phyloP scores from a whole-genome alignment of 331 rosid species.

The Arachis monticola region DNA sequence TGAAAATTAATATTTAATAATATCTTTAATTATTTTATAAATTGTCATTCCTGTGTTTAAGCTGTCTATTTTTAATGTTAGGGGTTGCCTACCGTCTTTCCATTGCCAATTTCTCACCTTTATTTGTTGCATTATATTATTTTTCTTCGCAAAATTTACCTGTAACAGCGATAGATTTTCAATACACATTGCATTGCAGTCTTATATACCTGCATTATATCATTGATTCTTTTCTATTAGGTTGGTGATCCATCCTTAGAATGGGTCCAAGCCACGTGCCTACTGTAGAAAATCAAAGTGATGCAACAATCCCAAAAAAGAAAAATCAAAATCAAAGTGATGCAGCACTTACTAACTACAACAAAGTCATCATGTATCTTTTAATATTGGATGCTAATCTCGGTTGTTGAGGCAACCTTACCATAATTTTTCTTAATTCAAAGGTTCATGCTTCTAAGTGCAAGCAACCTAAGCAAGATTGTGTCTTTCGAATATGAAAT shows the following conservation, averaged over 20 bases:
- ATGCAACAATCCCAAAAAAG: too few species aligned
- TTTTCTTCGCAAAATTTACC: too few species aligned
- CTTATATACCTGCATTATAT: neutral
- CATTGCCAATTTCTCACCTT: neutral
- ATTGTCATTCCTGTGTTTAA: neutral
- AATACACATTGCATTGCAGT: too few species aligned
- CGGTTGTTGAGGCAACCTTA: constrained; percentile 33
- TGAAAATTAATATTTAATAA: too few species aligned
- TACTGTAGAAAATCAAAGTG: neutral
- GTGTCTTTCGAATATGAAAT: constrained; percentile 10
- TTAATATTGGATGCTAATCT: neutral
- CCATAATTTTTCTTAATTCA: constrained; percentile 15
- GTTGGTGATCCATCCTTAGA: constrained; percentile 4
- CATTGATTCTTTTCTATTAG: constrained; percentile 20
- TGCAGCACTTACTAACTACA: neutral
- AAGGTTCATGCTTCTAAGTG: neutral
- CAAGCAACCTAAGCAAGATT: constrained; percentile 19
- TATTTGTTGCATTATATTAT: too few species aligned
- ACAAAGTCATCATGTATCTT: neutral
- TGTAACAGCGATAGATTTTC: too few species aligned
- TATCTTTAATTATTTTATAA: too few species aligned
- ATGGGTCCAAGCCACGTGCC: constrained; percentile 23
- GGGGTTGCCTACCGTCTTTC: neutral
- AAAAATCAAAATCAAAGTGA: neutral
- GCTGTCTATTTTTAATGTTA: neutral